A percentile compares a stretch with the other conserved stretches of the same genome.
Conservation (phyloP, 1,284 basidiomycete genomes). For the Erythrobasidium hasegawianum region DNA sequence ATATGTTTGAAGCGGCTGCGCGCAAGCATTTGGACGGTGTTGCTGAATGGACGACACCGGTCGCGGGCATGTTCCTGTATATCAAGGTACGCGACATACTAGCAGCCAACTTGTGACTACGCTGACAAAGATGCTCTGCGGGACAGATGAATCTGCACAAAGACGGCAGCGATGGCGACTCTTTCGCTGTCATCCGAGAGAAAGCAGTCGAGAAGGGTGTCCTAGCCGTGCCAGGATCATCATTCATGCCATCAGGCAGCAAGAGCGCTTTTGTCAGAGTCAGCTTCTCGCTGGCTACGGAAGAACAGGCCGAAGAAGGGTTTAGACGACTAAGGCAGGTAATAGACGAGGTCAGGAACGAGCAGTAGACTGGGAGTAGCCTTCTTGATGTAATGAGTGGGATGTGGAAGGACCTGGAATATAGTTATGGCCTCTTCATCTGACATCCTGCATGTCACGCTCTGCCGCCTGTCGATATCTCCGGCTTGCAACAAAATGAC, state of each 20-base stretch:
- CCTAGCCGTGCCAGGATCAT: slow-evolving; percentile 70
- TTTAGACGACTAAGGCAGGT: slow-evolving; percentile 64
- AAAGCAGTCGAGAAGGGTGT: slow-evolving; percentile 77
- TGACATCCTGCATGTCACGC: no score
- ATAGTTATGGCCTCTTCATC: no score
- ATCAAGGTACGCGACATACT: slow-evolving; percentile 39
- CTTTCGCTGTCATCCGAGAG: slow-evolving; percentile 68
- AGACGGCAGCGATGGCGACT: slow-evolving; percentile 60
- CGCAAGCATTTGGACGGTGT: slow-evolving; percentile 67
- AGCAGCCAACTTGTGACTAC: no score
- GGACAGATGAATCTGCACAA: slow-evolving; percentile 42
- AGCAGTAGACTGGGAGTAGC: not conserved
- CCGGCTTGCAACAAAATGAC: no score
- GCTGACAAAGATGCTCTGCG: no score
- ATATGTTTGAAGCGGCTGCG: slow-evolving; percentile 74
- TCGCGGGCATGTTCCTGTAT: slow-evolving; percentile 62
- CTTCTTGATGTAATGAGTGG: no score
- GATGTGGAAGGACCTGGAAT: no score
- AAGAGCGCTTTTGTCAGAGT: slow-evolving; percentile 71
- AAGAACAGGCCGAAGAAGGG: slow-evolving; percentile 69
- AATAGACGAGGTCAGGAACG: slow-evolving; percentile 50
- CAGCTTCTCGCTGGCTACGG: slow-evolving; percentile 70
- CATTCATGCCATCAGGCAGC: slow-evolving; percentile 69
- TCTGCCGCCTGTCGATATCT: no score
- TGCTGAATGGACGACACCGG: slow-evolving; percentile 76